phyloP scores from a whole-genome alignment of 1,139 yeast genomes.

The Yamadazyma taylorii region DNA sequence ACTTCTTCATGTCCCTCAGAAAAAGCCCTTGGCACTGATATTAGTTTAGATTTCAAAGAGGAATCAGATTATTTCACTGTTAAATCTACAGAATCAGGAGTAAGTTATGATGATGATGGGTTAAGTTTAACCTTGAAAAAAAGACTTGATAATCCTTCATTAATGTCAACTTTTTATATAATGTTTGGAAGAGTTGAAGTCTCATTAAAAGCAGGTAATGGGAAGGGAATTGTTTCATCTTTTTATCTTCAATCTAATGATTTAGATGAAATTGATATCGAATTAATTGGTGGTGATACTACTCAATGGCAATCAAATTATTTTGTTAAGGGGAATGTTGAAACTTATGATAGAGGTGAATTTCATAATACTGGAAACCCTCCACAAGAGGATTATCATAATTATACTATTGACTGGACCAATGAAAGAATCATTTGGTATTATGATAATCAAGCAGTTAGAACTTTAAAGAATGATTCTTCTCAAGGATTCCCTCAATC shows the following conservation, averaged over 20 bases:
- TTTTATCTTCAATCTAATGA: conserved; percentile 78
- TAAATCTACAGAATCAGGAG: conserved; percentile 18
- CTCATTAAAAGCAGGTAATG: conserved; percentile 63
- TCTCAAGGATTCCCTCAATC: conserved; percentile 51
- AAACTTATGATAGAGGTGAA: conserved; percentile 71
- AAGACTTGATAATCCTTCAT: conserved; percentile 67
- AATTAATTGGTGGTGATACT: conserved; percentile 73
- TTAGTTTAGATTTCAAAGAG: conserved; percentile 44
- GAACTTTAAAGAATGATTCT: conserved; percentile 38
- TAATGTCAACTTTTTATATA: conserved; percentile 69
- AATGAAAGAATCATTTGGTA: conserved; percentile 39
- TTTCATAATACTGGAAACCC: conserved; percentile 56
- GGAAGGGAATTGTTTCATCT: conserved; percentile 72
- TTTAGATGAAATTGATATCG: conserved; percentile 77
- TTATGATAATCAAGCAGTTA: conserved; percentile 40
- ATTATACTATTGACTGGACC: conserved; percentile 39
- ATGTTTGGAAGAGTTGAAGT: conserved; percentile 83
- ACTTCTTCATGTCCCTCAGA: conserved; percentile 35
- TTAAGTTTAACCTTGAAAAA: conserved; percentile 54
- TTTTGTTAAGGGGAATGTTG: conserved; percentile 72
- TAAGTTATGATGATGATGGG: conserved; percentile 44
- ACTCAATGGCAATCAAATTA: conserved; percentile 73
- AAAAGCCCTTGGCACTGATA: conserved; percentile 54
- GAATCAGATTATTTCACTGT: conserved; percentile 37
- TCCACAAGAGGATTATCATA: conserved; percentile 28